Evolutionary conservation across 805 yeast species (phyloP).

Genomic region (Lipomyces japonicus): DNA sequence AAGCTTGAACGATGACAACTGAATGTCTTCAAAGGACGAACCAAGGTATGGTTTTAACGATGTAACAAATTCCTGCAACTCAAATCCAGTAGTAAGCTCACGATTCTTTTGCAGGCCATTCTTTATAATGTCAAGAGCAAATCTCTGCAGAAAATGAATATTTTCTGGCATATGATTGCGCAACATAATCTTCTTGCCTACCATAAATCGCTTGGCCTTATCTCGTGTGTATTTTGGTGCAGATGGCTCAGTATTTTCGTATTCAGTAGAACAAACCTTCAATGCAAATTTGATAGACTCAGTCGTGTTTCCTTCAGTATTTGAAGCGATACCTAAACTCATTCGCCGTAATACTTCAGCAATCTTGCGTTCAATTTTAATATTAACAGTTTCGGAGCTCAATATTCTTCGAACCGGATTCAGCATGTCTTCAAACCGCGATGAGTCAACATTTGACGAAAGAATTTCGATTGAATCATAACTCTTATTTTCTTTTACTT

Average conservation of each 20-base stretch:
- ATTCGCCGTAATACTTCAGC: constrained; percentile 75
- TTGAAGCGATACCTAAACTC: constrained; percentile 73
- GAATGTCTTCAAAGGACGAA: constrained; percentile 74
- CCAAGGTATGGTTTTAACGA: constrained; percentile 55
- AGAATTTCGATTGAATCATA: constrained; percentile 80
- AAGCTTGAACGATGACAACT: constrained; percentile 52
- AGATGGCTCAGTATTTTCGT: constrained; percentile 26
- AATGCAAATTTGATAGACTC: constrained; percentile 68
- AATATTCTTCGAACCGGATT: constrained; percentile 64
- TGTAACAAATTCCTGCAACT: constrained; percentile 72
- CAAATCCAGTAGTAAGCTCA: constrained; percentile 53
- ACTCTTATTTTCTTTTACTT: constrained; percentile 84
- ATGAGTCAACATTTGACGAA: constrained; percentile 58
- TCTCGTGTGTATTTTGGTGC: constrained; percentile 35
- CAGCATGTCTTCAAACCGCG: constrained; percentile 54
- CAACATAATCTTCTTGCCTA: constrained; percentile 52
- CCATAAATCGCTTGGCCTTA: constrained; percentile 9
- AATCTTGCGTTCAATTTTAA: constrained; percentile 67
- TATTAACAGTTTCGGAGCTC: constrained; percentile 58
- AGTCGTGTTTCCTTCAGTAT: constrained; percentile 53
- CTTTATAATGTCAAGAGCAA: constrained; percentile 71
- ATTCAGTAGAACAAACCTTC: constrained; percentile 47
- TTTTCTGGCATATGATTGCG: constrained; percentile 52
- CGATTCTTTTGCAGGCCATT: constrained; percentile 65
- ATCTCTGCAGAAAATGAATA: constrained; percentile 61